These are phyloP conservation scores for Fusarium anthophilum DNA, from an alignment of 2,329 filamentous ascomycete species.

Conservation along the genomic window DNA sequence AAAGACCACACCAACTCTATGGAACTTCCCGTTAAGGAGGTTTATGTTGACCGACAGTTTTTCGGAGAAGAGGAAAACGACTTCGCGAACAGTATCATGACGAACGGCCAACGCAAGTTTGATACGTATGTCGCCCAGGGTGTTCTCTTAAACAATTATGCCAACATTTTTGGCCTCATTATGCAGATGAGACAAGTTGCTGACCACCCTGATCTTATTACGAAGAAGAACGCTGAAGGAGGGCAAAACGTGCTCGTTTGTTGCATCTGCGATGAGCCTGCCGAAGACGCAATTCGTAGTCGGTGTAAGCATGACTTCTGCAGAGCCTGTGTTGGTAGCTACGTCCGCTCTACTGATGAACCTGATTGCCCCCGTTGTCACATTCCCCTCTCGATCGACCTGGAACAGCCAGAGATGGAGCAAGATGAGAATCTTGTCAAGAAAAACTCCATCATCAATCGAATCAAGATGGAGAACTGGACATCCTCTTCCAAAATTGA, in stretches of 20 bases:
- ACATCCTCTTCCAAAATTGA: constrained; percentile 98
- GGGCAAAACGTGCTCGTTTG: constrained; percentile 93
- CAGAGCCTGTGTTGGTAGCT: constrained; percentile 53
- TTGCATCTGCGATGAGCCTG: constrained; percentile 94
- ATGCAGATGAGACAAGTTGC: constrained; percentile 99
- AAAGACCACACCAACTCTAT: constrained; percentile 92
- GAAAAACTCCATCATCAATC: constrained; percentile 97
- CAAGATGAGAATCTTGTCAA: constrained; percentile 88
- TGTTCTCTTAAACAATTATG: constrained; percentile 96
- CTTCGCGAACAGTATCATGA: constrained; percentile 96
- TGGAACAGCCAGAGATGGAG: constrained; percentile 94
- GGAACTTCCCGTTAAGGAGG: constrained; percentile 95
- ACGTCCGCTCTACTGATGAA: constrained; percentile 79
- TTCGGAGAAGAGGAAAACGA: constrained; percentile 97
- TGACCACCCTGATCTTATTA: constrained; percentile 92
- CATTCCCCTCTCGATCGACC: constrained; percentile 87
- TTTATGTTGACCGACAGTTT: constrained; percentile 92
- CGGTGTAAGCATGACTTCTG: constrained; percentile 85
- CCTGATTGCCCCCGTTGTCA: constrained; percentile 92
- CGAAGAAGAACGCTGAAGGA: constrained; percentile 86
- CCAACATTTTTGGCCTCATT: constrained; percentile 98
- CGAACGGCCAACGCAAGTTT: constrained; percentile 85
- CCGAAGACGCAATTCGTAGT: constrained; percentile 93
- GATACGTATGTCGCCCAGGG: constrained; percentile 95
- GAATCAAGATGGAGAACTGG: constrained; percentile 99